Evolutionary conservation across 2,329 filamentous ascomycete genomes (phyloP), one percentile per base, ranked within the genome.

Genomic region (Colletotrichum filicis): DNA sequence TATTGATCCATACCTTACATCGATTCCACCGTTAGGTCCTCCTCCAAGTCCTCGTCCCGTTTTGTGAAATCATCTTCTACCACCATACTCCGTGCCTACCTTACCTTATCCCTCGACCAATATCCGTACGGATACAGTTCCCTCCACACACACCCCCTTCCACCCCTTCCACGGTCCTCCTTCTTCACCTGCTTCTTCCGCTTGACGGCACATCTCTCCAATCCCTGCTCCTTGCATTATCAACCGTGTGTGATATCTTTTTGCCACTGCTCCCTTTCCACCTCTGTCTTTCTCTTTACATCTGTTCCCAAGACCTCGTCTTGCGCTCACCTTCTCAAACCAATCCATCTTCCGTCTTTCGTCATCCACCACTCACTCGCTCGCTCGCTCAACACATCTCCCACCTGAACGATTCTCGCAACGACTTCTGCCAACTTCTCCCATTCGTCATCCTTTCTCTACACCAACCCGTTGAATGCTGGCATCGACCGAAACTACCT

Each of bases 141-240:
- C 66, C 49, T 24, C 63, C 63, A 59, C 24, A 56, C 66, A 52
- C 42, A 22, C 66, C 66, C 58, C 69, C 68, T 46, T 28, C 37
- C 52, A 49, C 42, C 37, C 26, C 16, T 55, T 26, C 57, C 22
- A 19, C 56, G 22, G n/a, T 28, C 59, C 30, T 42, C 32, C 19
- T 30, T 11, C 59, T 49, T 42, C 42, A 16, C 22, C 35, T 61
- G 56, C 56, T 56, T 52, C 30, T 52, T 37, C 46, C 66, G 30
- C 52, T 46, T 46, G 28, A 62, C 46, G 57, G 26, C 56, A 69
- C 57, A 60, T 57, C 37, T 14, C n/a, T 32, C 24, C 49, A 42
- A 42, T 49, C 56, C 66, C 60, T 61, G 70, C 60, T 49, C 66
- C 70, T 60, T 70, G 70, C 70, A 65, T 64, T 66, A 60, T 70